Evolutionary conservation across 768 basidiomycete genomes (phyloP).

Genomic region (Boletellus ananas): DNA sequence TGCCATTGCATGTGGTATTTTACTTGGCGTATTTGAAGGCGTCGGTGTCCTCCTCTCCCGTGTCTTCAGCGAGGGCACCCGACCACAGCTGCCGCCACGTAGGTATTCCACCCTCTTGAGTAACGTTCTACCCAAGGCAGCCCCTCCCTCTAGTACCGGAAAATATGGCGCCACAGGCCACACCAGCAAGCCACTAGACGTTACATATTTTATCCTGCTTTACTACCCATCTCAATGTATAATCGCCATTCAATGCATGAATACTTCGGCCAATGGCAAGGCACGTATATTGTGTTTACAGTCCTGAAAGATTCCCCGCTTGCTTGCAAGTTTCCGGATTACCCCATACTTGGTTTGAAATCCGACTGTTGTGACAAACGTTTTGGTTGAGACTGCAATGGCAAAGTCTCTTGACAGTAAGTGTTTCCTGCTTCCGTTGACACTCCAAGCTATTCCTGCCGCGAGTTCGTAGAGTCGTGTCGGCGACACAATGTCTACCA

Average conservation of each 20-base stretch:
- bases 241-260: constrained; percentile 34
- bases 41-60: constrained; percentile 90
- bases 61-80: constrained; percentile 79
- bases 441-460: background rate
- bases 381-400: constrained; percentile 11
- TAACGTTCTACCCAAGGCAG: constrained; percentile 2
- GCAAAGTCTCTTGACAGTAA: background rate
- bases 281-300: constrained; percentile 10
- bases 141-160: constrained; percentile 43
- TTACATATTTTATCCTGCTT: constrained; percentile 30
- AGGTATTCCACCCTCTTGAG: constrained; percentile 31
- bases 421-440: background rate
- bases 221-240: constrained; percentile 36
- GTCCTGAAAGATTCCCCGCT: background rate
- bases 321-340: background rate
- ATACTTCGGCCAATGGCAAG: constrained; percentile 27
- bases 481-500: constrained; percentile 11
- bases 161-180: constrained; percentile 48
- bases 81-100: constrained; percentile 80
- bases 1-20: constrained; percentile 94
- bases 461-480: constrained; percentile 5
- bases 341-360: constrained; percentile 4
- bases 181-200: constrained; percentile 50
- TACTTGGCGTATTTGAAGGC: constrained; percentile 92
- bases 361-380: constrained; percentile 3